These are phyloP conservation scores for Fragilariopsis cylindrus DNA, from an alignment of 108 stramenopile species.

Conservation along the genomic window DNA sequence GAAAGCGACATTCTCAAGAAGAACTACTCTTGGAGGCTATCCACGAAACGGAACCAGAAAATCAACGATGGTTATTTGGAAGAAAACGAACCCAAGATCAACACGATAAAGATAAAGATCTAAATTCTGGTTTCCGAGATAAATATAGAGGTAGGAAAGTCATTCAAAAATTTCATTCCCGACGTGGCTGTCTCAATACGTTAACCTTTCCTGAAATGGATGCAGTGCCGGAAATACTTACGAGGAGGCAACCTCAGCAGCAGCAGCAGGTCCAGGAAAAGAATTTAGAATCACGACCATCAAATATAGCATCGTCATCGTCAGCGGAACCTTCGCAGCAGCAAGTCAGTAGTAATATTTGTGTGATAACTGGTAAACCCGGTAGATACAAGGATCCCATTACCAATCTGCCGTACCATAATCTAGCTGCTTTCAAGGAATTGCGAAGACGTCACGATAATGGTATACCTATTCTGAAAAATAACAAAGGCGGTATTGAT, in stretches of 20 bases:
- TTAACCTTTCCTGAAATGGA: slow-evolving; percentile 88
- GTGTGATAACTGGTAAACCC: slow-evolving; percentile 77
- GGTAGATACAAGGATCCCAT: slow-evolving; percentile 77
- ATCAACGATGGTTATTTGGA: slow-evolving; percentile 70
- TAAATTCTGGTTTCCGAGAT: slow-evolving; percentile 22
- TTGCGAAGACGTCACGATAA: slow-evolving; percentile 61
- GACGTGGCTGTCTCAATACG: slow-evolving; percentile 71
- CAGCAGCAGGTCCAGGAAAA: background rate
- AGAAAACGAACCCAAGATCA: slow-evolving; percentile 62
- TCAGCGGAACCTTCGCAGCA: background rate
- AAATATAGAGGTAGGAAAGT: slow-evolving; percentile 34
- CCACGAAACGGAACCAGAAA: slow-evolving; percentile 70
- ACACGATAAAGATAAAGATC: slow-evolving; percentile 32
- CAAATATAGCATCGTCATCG: slow-evolving; percentile 11
- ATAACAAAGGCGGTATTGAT: background rate
- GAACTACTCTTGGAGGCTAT: slow-evolving; percentile 82
- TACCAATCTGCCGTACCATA: slow-evolving; percentile 62
- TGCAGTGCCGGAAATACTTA: slow-evolving; percentile 70
- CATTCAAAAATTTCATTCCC: slow-evolving; percentile 59
- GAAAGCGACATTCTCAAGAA: slow-evolving; percentile 68
- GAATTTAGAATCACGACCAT: background rate
- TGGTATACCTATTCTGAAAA: slow-evolving; percentile 46
- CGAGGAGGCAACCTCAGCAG: slow-evolving; percentile 16
- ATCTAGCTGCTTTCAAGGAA: slow-evolving; percentile 73
- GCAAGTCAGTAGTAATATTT: slow-evolving; percentile 19